Evolutionary conservation across 75 land plant species (phyloP), one percentile per base, ranked within the genome.

Genomic region (Selaginella moellendorffii): DNA sequence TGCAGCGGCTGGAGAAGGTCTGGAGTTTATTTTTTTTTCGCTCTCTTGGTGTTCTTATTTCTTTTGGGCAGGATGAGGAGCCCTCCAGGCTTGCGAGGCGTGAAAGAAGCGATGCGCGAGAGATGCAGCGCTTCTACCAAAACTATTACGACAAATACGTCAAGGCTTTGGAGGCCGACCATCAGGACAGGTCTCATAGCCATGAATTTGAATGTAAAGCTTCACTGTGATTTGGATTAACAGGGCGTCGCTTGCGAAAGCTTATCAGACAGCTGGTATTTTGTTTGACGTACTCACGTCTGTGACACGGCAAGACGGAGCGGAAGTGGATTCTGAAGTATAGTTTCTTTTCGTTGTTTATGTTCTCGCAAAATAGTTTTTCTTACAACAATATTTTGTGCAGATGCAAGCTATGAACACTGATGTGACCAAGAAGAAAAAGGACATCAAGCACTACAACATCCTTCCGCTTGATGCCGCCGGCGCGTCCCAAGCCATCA

Each of bases 1-100:
- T 56, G 24, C 59, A 56, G n/a, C 59, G 59, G 5, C 59, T 56
- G 59, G 59, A 56, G n/a, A 56, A 25, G 59, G 59, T 56, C 46
- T 36, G 46, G 10, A 36, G 46, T 36, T 36, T 36, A 36, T 14
- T 36, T 36, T 36, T 36, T n/a, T n/a, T n/a, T n/a, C n/a, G n/a
- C n/a, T n/a, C n/a, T n/a, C n/a, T n/a, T n/a, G n/a, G n/a, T n/a
- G n/a, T n/a, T n/a, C n/a, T n/a, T n/a, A n/a, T n/a, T n/a, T 36
- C 46, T 36, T 5, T 36, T 36, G 10, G 10, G 14, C 14, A 36
- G 46, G 46, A 36, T 36, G 46, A 36, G 10, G 46, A 36, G 14
- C 10, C 46, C 5, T 36, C 46, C 10, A 36, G 14, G 14, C 5
- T 5, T 5, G 10, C 5, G 14, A 5, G 46, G 14, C 5, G 14